Evolutionary conservation across 2,329 filamentous ascomycete species (phyloP).

Genomic region (Drechmeria coniospora): DNA sequence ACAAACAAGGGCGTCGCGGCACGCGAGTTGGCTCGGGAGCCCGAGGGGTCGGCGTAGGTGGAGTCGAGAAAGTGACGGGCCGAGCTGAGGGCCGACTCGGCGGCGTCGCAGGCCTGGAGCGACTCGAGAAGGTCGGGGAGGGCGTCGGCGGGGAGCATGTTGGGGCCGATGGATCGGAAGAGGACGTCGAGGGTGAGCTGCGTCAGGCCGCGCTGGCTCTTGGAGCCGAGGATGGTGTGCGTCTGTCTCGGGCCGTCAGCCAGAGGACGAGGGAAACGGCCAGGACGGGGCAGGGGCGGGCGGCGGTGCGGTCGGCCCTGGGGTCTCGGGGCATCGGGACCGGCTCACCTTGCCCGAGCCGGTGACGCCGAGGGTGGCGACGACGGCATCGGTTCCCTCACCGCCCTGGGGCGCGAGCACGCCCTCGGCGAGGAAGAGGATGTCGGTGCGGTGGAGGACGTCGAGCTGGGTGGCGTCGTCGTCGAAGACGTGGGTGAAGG

Average conservation of each 20-base stretch:
- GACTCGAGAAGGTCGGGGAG: slow-evolving; percentile 54
- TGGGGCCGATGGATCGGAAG: slow-evolving; percentile 64
- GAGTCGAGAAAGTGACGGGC: slow-evolving; percentile 67
- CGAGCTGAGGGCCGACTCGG: slow-evolving; percentile 62
- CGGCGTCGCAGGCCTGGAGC: slow-evolving; percentile 59
- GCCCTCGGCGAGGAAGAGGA: slow-evolving; percentile 62
- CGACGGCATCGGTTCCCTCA: slow-evolving; percentile 72
- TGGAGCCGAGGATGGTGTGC: slow-evolving; percentile 87
- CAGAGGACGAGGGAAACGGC: too few relatives aligned
- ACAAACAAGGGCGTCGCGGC: slow-evolving; percentile 56
- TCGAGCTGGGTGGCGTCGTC: slow-evolving; percentile 75
- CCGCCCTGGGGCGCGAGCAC: slow-evolving; percentile 58
- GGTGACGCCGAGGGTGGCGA: slow-evolving; percentile 86
- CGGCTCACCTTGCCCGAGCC: slow-evolving; percentile 84
- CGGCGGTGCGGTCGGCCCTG: too few relatives aligned
- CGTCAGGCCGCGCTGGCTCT: slow-evolving; percentile 71
- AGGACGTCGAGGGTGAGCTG: slow-evolving; percentile 84
- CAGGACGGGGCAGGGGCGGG: too few relatives aligned
- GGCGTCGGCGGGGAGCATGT: slow-evolving; percentile 47
- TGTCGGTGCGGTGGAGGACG: slow-evolving; percentile 66
- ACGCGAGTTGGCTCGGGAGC: slow-evolving; percentile 44
- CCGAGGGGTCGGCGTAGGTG: slow-evolving; percentile 51
- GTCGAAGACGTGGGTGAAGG: slow-evolving; percentile 86
- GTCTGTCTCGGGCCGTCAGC: slow-evolving; percentile 51
- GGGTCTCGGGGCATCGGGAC: too few relatives aligned